Conservation (phyloP, 163 green algal genomes). For the Trebouxiophyceae sp. region DNA sequence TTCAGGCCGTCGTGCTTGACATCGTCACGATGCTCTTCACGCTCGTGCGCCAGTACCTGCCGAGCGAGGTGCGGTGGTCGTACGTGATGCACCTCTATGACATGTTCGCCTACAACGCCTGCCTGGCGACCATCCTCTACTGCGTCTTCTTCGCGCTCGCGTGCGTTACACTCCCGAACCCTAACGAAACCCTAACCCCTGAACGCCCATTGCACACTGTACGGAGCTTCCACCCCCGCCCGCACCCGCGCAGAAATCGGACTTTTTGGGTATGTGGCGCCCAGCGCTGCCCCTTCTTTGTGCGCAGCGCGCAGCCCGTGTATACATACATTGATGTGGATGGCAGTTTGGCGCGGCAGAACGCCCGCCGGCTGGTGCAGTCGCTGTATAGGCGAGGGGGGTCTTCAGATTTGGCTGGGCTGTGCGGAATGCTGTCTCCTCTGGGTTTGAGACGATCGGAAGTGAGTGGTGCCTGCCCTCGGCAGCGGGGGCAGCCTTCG, state of each 20-base stretch:
- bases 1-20: constrained; percentile 71
- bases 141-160: constrained; percentile 57
- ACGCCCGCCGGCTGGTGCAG: too few species aligned
- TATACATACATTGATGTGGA: constrained; percentile 5
- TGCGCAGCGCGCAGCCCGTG: neutral
- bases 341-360: too few species aligned
- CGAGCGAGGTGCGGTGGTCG: constrained; percentile 56
- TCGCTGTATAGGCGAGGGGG: too few species aligned
- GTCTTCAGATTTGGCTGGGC: too few species aligned
- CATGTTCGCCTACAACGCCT: constrained; percentile 50
- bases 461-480: too few species aligned
- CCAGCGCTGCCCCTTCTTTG: constrained; percentile 8
- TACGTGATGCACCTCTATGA: constrained; percentile 36
- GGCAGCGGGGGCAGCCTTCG: too few species aligned
- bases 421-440: too few species aligned
- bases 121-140: constrained; percentile 57
- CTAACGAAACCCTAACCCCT: too few species aligned
- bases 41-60: constrained; percentile 61
- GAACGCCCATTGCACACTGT: too few species aligned
- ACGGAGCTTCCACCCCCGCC: neutral
- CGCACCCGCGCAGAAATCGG: neutral
- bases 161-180: constrained; percentile 24
- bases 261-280: neutral
- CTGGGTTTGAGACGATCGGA: too few species aligned
- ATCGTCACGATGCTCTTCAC: constrained; percentile 76